Evolutionary conservation across 2,329 filamentous ascomycete genomes (phyloP).

Genomic region (Apiospora pterosperma): DNA sequence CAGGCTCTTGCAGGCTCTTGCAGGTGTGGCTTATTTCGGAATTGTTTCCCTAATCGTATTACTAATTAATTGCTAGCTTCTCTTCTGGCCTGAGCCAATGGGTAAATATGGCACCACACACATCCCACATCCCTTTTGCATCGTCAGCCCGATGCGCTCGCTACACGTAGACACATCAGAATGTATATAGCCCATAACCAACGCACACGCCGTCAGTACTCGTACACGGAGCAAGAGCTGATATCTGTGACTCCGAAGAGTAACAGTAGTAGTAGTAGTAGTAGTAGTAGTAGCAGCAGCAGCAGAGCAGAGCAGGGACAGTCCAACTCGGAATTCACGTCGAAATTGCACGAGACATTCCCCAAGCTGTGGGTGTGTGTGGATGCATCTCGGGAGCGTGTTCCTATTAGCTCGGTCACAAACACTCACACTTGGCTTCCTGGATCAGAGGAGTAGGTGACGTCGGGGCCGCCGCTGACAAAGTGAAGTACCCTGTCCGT

Average conservation of each 20-base stretch:
- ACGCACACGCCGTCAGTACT: neutral
- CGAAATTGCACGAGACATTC: conserved; percentile 1
- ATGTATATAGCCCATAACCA: neutral
- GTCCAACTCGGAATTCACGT: neutral
- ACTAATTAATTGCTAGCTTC: neutral
- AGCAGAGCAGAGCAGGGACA: neutral
- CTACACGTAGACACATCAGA: neutral
- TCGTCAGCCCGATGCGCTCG: neutral
- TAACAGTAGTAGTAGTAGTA: neutral
- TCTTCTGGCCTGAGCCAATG: neutral
- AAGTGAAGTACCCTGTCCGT: neutral
- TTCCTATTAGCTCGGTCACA: neutral
- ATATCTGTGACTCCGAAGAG: neutral
- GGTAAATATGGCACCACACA: neutral
- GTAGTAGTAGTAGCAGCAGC: neutral
- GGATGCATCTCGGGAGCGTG: neutral
- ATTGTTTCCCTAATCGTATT: conserved; percentile 1
- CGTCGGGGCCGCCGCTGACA: neutral
- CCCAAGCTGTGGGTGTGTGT: conserved; percentile 1
- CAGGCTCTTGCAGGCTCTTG: neutral
- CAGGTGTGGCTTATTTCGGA: neutral
- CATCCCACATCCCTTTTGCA: neutral
- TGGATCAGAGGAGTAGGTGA: neutral
- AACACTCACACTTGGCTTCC: neutral
- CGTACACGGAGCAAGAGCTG: too few species aligned